Conservation (phyloP, 306 rosid species). For the Trifolium subterraneum region DNA sequence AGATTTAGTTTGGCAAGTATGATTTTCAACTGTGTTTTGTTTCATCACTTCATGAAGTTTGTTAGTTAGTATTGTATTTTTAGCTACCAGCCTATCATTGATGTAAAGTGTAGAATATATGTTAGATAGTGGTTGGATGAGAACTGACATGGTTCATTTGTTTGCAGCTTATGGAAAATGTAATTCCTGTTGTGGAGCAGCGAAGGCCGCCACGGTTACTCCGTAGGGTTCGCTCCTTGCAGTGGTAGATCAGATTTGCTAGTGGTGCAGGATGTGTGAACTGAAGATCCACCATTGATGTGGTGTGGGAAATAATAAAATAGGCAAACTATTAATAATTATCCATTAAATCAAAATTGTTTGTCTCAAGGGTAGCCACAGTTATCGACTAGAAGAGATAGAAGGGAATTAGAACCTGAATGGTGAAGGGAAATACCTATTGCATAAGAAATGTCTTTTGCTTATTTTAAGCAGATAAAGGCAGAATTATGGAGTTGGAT, state of each 20-base stretch:
- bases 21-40: conserved; percentile 34
- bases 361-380: conserved; percentile 33
- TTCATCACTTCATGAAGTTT: conserved; percentile 13
- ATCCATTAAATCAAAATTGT: conserved; percentile 15
- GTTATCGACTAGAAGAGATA: conserved; percentile 32
- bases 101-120: conserved; percentile 7
- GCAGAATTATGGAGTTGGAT: conserved; percentile 41
- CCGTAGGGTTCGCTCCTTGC: conserved; percentile 64
- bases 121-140: conserved; percentile 8
- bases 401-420: conserved; percentile 43
- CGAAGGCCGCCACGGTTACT: conserved; percentile 66
- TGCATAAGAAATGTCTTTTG: conserved; percentile 37
- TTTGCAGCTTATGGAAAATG: conserved; percentile 83
- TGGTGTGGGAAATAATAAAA: conserved; percentile 19
- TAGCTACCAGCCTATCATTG: background rate
- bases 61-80: conserved; percentile 28
- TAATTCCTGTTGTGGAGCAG: conserved; percentile 79
- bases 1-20: conserved; percentile 26
- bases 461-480: conserved; percentile 39
- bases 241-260: conserved; percentile 68
- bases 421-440: conserved; percentile 41
- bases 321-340: conserved; percentile 30
- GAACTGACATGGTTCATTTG: conserved; percentile 30
- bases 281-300: conserved; percentile 26
- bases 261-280: conserved; percentile 34